Evolutionary conservation across 495 filamentous ascomycete genomes (phyloP).

Genomic region (Penicillium cataractarum): DNA sequence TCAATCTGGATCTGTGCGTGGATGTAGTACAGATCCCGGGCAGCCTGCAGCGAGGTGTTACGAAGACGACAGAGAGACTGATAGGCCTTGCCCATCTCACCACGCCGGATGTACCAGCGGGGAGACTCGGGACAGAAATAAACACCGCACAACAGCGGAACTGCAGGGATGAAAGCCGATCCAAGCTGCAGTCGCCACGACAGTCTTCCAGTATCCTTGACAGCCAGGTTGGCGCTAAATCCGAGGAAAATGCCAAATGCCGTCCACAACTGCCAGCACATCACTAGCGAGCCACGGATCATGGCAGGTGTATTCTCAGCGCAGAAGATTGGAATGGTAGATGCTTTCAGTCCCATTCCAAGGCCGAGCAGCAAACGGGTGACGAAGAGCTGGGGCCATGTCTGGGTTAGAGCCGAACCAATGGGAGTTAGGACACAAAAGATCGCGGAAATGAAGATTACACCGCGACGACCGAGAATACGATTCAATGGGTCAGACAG

Average conservation of each 20-base stretch:
- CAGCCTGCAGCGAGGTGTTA: conserved; percentile 61
- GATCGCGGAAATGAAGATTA: conserved; percentile 62
- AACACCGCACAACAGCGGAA: conserved; percentile 64
- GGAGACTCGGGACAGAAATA: conserved; percentile 72
- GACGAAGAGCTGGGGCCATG: conserved; percentile 61
- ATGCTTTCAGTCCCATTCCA: conserved; percentile 68
- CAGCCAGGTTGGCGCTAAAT: conserved; percentile 61
- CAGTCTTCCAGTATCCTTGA: conserved; percentile 56
- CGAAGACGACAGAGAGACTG: conserved; percentile 63
- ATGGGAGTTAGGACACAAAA: conserved; percentile 63
- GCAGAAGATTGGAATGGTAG: conserved; percentile 64
- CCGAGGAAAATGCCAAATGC: conserved; percentile 66
- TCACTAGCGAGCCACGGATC: conserved; percentile 66
- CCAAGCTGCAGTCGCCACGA: conserved; percentile 68
- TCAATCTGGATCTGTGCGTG: conserved; percentile 62
- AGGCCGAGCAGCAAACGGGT: conserved; percentile 62
- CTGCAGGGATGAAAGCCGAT: conserved; percentile 71
- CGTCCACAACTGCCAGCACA: conserved; percentile 62
- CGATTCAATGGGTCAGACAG: conserved; percentile 61
- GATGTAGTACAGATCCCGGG: conserved; percentile 69
- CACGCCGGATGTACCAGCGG: conserved; percentile 68
- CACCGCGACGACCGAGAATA: conserved; percentile 58
- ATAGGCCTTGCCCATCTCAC: conserved; percentile 58
- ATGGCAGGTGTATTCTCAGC: conserved; percentile 63
- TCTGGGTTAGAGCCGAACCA: conserved; percentile 57